Conservation (phyloP, 164 flowering plant species). For the Magnolia kwangsiensis region DNA sequence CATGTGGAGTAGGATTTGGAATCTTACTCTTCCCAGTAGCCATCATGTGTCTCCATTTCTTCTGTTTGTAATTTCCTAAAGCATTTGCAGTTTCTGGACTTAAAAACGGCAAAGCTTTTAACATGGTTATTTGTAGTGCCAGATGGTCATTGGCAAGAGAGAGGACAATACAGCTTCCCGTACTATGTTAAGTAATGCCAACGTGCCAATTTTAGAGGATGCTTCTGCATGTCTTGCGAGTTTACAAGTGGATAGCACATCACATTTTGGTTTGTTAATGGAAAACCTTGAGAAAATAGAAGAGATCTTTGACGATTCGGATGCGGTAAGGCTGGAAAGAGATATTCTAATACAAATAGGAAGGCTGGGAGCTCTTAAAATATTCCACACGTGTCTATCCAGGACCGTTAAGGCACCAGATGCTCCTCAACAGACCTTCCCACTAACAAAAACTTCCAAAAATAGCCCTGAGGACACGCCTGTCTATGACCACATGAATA, state of each 20-base stretch:
- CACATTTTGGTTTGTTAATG: slow-evolving; percentile 46
- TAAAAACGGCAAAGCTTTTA: background rate
- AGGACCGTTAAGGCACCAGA: slow-evolving; percentile 35
- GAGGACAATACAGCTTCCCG: slow-evolving; percentile 11
- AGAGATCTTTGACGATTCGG: slow-evolving; percentile 44
- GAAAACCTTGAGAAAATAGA: slow-evolving; percentile 60
- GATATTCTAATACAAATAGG: slow-evolving; percentile 69
- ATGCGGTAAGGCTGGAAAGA: slow-evolving; percentile 48
- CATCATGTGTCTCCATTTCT: background rate
- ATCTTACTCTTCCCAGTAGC: background rate
- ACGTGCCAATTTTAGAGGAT: slow-evolving; percentile 19
- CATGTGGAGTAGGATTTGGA: background rate
- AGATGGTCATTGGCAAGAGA: slow-evolving; percentile 26
- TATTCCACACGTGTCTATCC: slow-evolving; percentile 61
- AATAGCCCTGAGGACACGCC: slow-evolving; percentile 8
- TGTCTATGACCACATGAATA: slow-evolving; percentile 7
- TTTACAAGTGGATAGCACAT: slow-evolving; percentile 19
- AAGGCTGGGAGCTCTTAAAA: slow-evolving; percentile 69
- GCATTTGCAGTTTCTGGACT: background rate
- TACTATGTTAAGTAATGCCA: slow-evolving; percentile 14
- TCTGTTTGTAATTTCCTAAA: background rate
- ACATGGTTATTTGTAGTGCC: slow-evolving; percentile 14
- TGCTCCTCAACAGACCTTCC: slow-evolving; percentile 14
- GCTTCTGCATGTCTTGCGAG: slow-evolving; percentile 17
- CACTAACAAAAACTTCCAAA: slow-evolving; percentile 19